Conservation (phyloP, 163 green algal species). For the Scenedesmus sp. region DNA sequence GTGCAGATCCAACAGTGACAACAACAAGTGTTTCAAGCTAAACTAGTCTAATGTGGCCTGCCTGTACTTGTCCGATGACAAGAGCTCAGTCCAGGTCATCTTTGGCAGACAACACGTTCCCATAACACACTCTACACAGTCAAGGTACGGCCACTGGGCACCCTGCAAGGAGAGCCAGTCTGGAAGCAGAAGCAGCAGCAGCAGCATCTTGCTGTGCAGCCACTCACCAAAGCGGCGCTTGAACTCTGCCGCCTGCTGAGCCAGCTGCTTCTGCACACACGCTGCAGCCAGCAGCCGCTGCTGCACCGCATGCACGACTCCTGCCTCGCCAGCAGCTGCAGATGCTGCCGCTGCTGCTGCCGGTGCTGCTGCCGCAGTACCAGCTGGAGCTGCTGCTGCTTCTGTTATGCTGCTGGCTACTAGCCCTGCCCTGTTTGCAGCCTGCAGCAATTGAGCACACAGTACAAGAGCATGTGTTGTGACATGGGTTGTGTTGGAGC, state of each 20-base stretch:
- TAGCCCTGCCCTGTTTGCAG: neutral
- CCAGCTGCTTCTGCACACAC: slow-evolving; percentile 59
- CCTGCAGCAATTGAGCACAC: neutral
- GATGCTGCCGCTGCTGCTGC: neutral
- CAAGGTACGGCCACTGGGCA: no score
- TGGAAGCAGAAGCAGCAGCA: no score
- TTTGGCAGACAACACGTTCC: no score
- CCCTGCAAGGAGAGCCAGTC: no score
- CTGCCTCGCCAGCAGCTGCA: neutral
- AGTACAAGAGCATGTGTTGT: neutral
- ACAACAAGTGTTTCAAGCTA: neutral
- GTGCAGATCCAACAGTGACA: neutral
- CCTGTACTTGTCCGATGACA: no score
- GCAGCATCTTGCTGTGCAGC: neutral
- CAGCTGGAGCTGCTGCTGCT: neutral
- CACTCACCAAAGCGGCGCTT: slow-evolving; percentile 43
- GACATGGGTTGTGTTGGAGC: no score
- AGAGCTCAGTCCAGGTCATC: no score
- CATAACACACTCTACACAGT: no score
- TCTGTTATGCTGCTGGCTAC: neutral
- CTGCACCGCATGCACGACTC: neutral
- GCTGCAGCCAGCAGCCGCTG: slow-evolving; percentile 56
- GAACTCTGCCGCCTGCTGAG: slow-evolving; percentile 49
- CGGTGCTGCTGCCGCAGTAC: neutral
- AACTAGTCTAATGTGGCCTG: no score